phyloP scores from a whole-genome alignment of 1,284 basidiomycete genomes.

The Tylopilus sp. region DNA sequence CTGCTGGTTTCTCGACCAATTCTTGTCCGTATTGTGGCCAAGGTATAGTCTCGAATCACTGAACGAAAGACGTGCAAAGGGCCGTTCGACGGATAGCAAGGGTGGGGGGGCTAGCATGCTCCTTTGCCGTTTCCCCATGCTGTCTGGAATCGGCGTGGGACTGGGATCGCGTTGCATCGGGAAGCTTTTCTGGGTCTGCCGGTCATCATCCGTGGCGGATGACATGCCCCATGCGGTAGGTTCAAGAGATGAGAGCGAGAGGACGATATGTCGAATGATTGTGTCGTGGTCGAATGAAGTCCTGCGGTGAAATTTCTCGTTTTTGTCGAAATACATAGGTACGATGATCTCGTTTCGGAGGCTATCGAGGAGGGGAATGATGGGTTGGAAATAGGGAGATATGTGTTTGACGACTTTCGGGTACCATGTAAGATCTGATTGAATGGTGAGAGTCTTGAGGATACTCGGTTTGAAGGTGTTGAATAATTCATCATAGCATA shows the following conservation, averaged over 20 bases:
- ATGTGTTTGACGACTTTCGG: not conserved
- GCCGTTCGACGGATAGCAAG: too few relatives aligned
- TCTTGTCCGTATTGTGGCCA: too few relatives aligned
- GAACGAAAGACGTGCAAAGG: too few relatives aligned
- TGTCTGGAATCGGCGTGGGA: too few relatives aligned
- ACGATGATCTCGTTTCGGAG: not conserved
- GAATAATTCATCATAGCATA: slow-evolving; percentile 1
- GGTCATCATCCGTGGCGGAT: too few relatives aligned
- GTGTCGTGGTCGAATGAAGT: not conserved
- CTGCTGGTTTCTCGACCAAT: too few relatives aligned
- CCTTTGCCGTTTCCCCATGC: too few relatives aligned
- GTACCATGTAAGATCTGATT: not conserved
- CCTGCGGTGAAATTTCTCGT: not conserved
- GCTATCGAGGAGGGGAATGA: not conserved
- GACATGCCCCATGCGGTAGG: too few relatives aligned
- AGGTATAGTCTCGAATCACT: too few relatives aligned
- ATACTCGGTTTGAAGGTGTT: not conserved
- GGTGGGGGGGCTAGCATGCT: too few relatives aligned
- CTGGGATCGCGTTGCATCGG: too few relatives aligned
- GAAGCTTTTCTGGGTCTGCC: too few relatives aligned
- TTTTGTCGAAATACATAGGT: not conserved
- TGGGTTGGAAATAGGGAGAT: not conserved
- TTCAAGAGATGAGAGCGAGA: not conserved
- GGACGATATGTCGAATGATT: not conserved
- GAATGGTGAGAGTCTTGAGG: not conserved